Evolutionary conservation across 495 filamentous ascomycete species (phyloP).

Genomic region (Penicillium dipodomyicola): DNA sequence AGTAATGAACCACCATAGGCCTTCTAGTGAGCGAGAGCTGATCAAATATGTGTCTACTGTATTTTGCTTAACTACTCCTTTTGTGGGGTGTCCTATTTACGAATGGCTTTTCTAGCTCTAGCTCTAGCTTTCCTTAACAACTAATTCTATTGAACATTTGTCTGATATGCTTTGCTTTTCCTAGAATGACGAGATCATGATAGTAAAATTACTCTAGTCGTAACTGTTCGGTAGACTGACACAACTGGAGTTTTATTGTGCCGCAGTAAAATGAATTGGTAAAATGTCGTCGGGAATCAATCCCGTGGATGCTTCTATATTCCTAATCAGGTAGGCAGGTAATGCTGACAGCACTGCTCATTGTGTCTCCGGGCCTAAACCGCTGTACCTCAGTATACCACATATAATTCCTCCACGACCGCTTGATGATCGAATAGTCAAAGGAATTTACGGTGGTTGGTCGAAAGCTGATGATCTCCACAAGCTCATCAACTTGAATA

Average conservation of each 20-base stretch:
- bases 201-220: background rate
- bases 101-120: background rate
- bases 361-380: background rate
- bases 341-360: background rate
- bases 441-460: background rate
- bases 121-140: background rate
- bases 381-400: background rate
- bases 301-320: slow-evolving; percentile 1
- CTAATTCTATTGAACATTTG: background rate
- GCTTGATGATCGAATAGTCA: background rate
- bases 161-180: background rate
- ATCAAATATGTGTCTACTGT: background rate
- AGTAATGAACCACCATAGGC: background rate
- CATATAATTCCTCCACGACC: background rate
- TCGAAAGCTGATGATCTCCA: background rate
- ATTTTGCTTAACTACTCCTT: background rate
- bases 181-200: slow-evolving; percentile 4
- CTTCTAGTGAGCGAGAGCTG: background rate
- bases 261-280: background rate
- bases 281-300: background rate
- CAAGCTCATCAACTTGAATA: background rate
- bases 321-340: background rate
- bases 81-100: too few relatives aligned
- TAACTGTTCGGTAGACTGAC: background rate
- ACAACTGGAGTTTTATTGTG: background rate